Base-by-base conservation (phyloP, 257 asterid genomes). In the Leonotis leonurus region DNA sequence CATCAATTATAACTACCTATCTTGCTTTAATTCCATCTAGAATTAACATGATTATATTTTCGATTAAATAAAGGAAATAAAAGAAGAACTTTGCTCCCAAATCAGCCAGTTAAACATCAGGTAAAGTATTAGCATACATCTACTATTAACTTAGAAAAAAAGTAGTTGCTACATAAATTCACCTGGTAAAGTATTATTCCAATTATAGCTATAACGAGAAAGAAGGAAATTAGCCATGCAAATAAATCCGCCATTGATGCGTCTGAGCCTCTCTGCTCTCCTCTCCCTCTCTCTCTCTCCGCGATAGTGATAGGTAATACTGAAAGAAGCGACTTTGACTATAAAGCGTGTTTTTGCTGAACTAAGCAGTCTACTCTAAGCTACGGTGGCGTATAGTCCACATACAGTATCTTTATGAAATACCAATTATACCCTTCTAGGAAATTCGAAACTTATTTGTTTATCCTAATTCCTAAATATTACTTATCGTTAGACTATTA, bases 171-270 rank as follows among this genome's bases (percentile, higher is more conserved):
- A 37, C 25, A n/a, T 39, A 40, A 35, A 43, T 6, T 65, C 66
- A 86, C 97, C 97, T 86, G 95, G 78, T 67, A 89, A 40, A 89
- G 85, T 35, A 81, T 66, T 24, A 75, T 64, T 36, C 76, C 95
- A 54, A 86, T 77, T 62, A 86, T 45, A 39, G 75, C 80, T 9
- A 89, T 80, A 67, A 74, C 75, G 36, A 86, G 78, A 65, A 85
- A 76, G 78, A 89, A 89, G 57, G 91, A 83, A 50, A 83, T 49
- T 29, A 84, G 66, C 97, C 97, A 86, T 73, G 91, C 76, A 52
- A 86, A 61, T 58, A 89, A 59, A 78, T 84, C 91, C 70, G 50
- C 83, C 95, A 86, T 86, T 68, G 59, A 62, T 33, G 60, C 2
- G 62, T 70, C 68, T 16, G 12, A 44, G 43, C 36, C 3, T 22